Evolutionary conservation across 2,329 filamentous ascomycete genomes (phyloP), one percentile per base, ranked within the genome.

Genomic region (Colletotrichum sp.): DNA sequence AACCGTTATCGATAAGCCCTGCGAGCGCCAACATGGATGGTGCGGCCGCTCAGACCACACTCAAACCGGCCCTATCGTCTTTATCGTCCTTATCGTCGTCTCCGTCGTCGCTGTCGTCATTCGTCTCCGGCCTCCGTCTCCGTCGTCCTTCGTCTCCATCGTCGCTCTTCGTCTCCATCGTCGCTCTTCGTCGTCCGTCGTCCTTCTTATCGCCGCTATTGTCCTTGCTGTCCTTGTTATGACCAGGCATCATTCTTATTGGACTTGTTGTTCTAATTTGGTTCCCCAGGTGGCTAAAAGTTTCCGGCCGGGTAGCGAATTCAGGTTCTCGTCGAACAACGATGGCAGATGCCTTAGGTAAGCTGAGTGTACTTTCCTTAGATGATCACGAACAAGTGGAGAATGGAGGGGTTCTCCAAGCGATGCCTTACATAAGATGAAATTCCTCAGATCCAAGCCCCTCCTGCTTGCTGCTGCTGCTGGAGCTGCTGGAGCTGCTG

Each of bases 1-100:
- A 55, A 32, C 73, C 75, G 75, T 59, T 76, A 73, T 76, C 75
- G 73, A 76, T 76, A 70, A 76, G 61, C 24, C 30, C 32, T 61
- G 32, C 58, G 58, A 61, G 28, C 24, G 21, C 56, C 16, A 5
- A 24, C 16, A 61, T 18, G 61, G 28, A 24, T 28, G 30, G 43
- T 52, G 43, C n/a, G 43, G 43, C 14, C n/a, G 65, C 71, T 69
- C n/a, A 34, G 71, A 73, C 58, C 66, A 63, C 32, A 70, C 65
- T 43, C 56, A 69, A 63, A 63, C 30, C 14, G 3, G 4, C 10
- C 36, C 5, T 52, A 4, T 48, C n/a, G 43, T 48, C 43, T 2
- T 24, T 52, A 21, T 48, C 43, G 38, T 10, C 38, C 4, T 34
- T 34, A 14, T 36, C 34, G 32, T 14, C 32, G 34, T 36, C 34